Conservation (phyloP, 306 rosid genomes). For the Trichosanthes cucumerina region DNA sequence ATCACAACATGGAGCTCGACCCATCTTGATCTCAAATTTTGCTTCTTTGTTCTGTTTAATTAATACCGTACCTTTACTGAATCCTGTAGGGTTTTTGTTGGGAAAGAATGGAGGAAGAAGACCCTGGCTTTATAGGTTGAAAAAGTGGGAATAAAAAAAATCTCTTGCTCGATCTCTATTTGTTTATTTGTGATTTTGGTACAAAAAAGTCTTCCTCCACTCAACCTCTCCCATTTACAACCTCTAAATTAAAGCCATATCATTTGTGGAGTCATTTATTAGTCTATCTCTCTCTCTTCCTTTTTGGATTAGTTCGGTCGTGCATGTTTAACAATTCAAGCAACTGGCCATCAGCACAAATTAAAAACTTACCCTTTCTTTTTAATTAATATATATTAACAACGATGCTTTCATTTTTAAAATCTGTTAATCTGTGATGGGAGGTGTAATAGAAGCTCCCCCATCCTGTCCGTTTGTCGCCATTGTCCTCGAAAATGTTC, state of each 20-base stretch:
- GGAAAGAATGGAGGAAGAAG: slow-evolving; percentile 37
- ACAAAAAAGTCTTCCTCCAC: slow-evolving; percentile 29
- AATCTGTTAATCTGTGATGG: slow-evolving; percentile 18
- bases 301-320: slow-evolving; percentile 74
- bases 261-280: slow-evolving; percentile 29
- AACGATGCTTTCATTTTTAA: neutral
- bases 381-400: neutral
- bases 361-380: neutral
- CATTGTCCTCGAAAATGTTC: slow-evolving; percentile 57
- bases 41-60: slow-evolving; percentile 3
- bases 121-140: slow-evolving; percentile 53
- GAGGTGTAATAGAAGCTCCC: slow-evolving; percentile 16
- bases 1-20: slow-evolving; percentile 98
- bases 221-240: slow-evolving; percentile 14
- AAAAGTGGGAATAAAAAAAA: slow-evolving; percentile 30
- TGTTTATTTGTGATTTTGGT: slow-evolving; percentile 46
- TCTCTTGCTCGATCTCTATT: neutral
- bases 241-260: neutral
- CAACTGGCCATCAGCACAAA: slow-evolving; percentile 44
- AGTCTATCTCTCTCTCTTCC: slow-evolving; percentile 35
- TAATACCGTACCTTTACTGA: neutral
- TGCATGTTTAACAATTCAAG: slow-evolving; percentile 41
- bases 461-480: slow-evolving; percentile 61
- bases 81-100: slow-evolving; percentile 33
- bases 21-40: slow-evolving; percentile 34